Evolutionary conservation across 2,329 filamentous ascomycete genomes (phyloP), one percentile per base, ranked within the genome.

Genomic region (Cladosporium sp.): DNA sequence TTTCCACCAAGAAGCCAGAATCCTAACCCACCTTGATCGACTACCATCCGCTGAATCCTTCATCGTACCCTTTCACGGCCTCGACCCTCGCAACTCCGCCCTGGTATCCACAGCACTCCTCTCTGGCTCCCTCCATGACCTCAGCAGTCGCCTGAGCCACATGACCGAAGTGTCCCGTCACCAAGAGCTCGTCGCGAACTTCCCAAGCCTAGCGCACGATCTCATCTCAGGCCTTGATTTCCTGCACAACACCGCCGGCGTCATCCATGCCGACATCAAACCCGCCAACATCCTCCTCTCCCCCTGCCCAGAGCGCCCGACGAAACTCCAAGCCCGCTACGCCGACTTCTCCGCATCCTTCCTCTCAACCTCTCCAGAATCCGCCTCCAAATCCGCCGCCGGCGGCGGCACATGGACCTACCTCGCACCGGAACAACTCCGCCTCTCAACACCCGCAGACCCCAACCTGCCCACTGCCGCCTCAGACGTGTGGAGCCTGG

Each of bases 351-450:
- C 71, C 3, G 65, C 66, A 2, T 68, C 72, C 9, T 66, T 70
- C 19, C 57, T 58, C 40, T 32, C 60, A 17, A 13, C 47, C 15
- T 47, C 50, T 12, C 55, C 56, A 20, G 52, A 54, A 8, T 51
- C 56, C 6, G 54, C 57, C 1, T 11, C 27, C 9, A 13, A 24
- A n/a, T 27, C 37, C 4, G 54, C 61, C 30, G 61, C 69, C 7
- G 73, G 71, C 38, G 70, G 65, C 36, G 73, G 72, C 0, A 77
- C 73, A 0, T 76, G 72, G 70, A 72, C 73, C 50, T 76, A 66
- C 62, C 70, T 76, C 69, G 71, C 59, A 3, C 65, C 62, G 49
- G 53, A 65, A 52, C 50, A 68, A 63, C 18, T 68, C 30, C 58
- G 59, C 9, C 55, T 57, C 24, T 60, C 65, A 17, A 56, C 56